These are phyloP conservation scores for Ogataea degrootiae DNA, from an alignment of 805 yeast species.

Conservation along the genomic window DNA sequence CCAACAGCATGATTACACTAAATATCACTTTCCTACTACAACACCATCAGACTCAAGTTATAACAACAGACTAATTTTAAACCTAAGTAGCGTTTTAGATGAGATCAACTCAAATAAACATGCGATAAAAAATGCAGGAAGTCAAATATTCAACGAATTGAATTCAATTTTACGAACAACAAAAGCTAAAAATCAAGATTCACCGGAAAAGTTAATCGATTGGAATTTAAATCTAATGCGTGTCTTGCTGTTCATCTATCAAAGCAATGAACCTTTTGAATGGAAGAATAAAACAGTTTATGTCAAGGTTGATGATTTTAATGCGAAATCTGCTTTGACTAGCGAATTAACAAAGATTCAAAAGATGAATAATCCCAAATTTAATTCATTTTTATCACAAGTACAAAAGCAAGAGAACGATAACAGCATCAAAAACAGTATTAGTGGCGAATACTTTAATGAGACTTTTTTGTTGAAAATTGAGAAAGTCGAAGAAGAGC, in stretches of 20 bases:
- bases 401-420: slow-evolving; percentile 2
- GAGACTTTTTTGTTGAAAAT: slow-evolving; percentile 8
- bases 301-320: slow-evolving; percentile 11
- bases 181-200: slow-evolving; percentile 12
- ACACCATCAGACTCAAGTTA: neutral
- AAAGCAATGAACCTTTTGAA: slow-evolving; percentile 4
- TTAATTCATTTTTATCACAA: slow-evolving; percentile 11
- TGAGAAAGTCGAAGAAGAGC: slow-evolving; percentile 6
- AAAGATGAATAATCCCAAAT: slow-evolving; percentile 8
- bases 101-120: slow-evolving; percentile 9
- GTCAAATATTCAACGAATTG: slow-evolving; percentile 22
- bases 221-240: slow-evolving; percentile 51
- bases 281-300: slow-evolving; percentile 12
- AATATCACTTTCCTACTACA: neutral
- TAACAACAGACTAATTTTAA: neutral
- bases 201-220: slow-evolving; percentile 38
- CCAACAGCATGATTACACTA: neutral
- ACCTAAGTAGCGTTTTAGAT: slow-evolving; percentile 16
- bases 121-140: slow-evolving; percentile 17
- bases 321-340: slow-evolving; percentile 12
- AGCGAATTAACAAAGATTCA: slow-evolving; percentile 21
- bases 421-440: neutral
- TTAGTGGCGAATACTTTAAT: neutral
- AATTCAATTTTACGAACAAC: slow-evolving; percentile 13
- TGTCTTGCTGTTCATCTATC: slow-evolving; percentile 38